Evolutionary conservation across 2,329 filamentous ascomycete genomes (phyloP).

Genomic region (Didymella pinodella): DNA sequence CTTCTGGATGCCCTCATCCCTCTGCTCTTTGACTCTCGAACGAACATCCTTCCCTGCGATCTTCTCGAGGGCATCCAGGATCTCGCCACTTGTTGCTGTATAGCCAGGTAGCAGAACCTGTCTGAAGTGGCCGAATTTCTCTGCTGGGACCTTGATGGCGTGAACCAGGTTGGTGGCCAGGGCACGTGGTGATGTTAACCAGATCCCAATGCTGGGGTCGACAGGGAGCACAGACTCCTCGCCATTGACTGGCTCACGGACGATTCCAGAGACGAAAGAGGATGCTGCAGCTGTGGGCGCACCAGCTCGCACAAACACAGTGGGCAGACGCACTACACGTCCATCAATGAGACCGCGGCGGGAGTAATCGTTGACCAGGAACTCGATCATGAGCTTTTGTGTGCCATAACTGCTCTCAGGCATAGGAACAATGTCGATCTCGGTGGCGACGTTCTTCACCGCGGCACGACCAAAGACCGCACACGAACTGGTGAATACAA

Average conservation of each 20-base stretch:
- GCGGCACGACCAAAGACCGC: slow-evolving; percentile 69
- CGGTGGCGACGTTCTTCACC: slow-evolving; percentile 51
- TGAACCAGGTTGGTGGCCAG: slow-evolving; percentile 64
- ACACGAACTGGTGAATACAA: slow-evolving; percentile 69
- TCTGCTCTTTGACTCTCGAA: slow-evolving; percentile 60
- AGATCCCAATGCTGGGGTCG: slow-evolving; percentile 61
- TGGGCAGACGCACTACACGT: slow-evolving; percentile 67
- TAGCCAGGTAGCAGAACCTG: slow-evolving; percentile 64
- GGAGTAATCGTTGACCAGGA: slow-evolving; percentile 69
- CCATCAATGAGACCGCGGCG: slow-evolving; percentile 66
- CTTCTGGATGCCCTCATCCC: slow-evolving; percentile 58
- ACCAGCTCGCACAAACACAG: slow-evolving; percentile 68
- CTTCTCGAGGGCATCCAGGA: slow-evolving; percentile 63
- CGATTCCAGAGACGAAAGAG: slow-evolving; percentile 70
- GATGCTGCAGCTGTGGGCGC: slow-evolving; percentile 68
- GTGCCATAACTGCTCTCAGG: slow-evolving; percentile 70
- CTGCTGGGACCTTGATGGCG: slow-evolving; percentile 59
- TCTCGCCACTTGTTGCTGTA: slow-evolving; percentile 63
- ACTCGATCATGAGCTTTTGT: slow-evolving; percentile 69
- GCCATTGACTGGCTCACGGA: slow-evolving; percentile 68
- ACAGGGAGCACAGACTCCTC: slow-evolving; percentile 61
- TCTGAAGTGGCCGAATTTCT: slow-evolving; percentile 61
- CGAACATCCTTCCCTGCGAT: slow-evolving; percentile 63
- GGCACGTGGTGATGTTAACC: slow-evolving; percentile 65
- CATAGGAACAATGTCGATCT: slow-evolving; percentile 61